Conservation (phyloP, 2,329 filamentous ascomycete genomes). For the Cladosporium phlei region DNA sequence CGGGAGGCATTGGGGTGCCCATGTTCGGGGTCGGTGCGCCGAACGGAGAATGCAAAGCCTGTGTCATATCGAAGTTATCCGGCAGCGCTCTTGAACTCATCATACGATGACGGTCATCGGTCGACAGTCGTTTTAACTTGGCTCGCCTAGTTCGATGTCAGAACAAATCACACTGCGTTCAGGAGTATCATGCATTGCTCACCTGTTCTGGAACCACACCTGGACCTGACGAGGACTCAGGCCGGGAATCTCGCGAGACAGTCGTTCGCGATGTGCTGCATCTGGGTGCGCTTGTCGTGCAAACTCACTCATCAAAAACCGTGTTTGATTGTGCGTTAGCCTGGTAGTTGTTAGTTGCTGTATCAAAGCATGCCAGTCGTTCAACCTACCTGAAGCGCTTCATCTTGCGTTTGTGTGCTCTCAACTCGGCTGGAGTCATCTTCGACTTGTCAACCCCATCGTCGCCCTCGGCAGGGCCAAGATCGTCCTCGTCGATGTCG, state of each 20-base stretch:
- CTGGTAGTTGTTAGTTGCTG: constrained; percentile 41
- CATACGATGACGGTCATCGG: constrained; percentile 58
- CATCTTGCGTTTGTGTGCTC: constrained; percentile 52
- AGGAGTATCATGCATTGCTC: constrained; percentile 29
- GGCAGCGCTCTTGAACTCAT: constrained; percentile 56
- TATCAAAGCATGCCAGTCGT: background rate
- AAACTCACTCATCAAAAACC: constrained; percentile 95
- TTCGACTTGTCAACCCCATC: constrained; percentile 23
- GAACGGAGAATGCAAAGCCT: constrained; percentile 54
- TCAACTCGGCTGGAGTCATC: constrained; percentile 45
- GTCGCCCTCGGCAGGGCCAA: constrained; percentile 25
- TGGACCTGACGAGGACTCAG: constrained; percentile 89
- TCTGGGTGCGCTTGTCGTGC: constrained; percentile 91
- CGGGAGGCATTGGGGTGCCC: constrained; percentile 46
- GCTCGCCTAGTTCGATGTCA: constrained; percentile 45
- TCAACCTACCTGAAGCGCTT: constrained; percentile 68
- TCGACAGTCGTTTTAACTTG: constrained; percentile 58
- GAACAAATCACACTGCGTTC: constrained; percentile 1
- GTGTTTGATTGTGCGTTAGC: constrained; percentile 93
- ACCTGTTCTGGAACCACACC: constrained; percentile 99
- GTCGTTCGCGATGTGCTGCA: constrained; percentile 78
- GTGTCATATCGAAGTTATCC: constrained; percentile 56
- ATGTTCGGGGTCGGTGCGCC: constrained; percentile 39
- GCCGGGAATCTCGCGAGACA: constrained; percentile 86
- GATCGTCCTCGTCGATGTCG: constrained; percentile 37